Evolutionary conservation across 805 yeast genomes (phyloP), one percentile per base, ranked within the genome.

Genomic region (Yueomyces sinensis): DNA sequence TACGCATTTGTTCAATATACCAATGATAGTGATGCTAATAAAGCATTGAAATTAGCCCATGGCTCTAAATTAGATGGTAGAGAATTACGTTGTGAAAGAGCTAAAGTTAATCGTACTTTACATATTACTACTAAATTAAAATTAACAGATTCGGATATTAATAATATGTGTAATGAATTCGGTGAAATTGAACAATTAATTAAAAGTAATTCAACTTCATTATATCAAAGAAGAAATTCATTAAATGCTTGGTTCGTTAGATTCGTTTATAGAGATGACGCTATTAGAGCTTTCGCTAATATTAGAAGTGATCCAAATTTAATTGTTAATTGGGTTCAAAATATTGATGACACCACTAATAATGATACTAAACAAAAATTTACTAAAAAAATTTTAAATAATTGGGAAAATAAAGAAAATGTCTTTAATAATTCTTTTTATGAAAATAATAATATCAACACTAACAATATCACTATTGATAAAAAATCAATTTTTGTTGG

Each of bases 1-100:
- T 86, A 86, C 58, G 95, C 95, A 0, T 86, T 86, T 66, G 94
- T 86, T 31, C 95, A 86, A 59, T 86, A 81, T 52, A 63, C 72
- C 7, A 72, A 62, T 37, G 91, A 80, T 42, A 62, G 58, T 7
- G 89, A 80, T 43, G 86, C 94, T 4, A 64, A 66, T 40, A 50
- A 42, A 4, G 95, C 95, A 1, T 67, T 84, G 35, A 56, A 52
- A 15, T 64, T 65, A 39, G 94, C 84, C 9, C 89, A 82, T 46
- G 75, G 76, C 37, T 65, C 83, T 5, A 54, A 63, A 5, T 56
- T 86, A 32, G 74, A 82, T 51, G 93, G 86, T 13, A 68, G 94
- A 52, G 63, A 73, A 3, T 72, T 89, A 30, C 69, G 96, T 37
- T 82, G 94, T 58, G 96, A 89, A 58, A 76, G 76, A 15, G 97